These are phyloP conservation scores for Chrysophaeum taylorii DNA, from an alignment of 352 stramenopile species.

Conservation along the genomic window DNA sequence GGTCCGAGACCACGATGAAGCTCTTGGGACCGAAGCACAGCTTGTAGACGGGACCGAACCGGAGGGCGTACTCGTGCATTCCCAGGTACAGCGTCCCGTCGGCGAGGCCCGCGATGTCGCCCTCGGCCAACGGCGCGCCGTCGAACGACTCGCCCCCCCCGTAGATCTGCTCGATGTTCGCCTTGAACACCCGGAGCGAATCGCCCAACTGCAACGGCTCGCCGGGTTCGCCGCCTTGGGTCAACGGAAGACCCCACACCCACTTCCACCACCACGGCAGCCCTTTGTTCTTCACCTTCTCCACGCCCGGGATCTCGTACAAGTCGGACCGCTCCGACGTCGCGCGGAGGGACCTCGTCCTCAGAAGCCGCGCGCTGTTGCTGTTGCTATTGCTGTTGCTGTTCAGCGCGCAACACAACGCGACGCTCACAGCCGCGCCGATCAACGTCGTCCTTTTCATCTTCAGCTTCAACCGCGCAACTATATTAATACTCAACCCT, in stretches of 20 bases:
- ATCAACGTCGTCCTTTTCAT: no score
- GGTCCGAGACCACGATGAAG: conserved; percentile 65
- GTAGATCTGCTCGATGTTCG: conserved; percentile 72
- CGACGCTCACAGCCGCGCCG: no score
- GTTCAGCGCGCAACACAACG: no score
- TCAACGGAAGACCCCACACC: conserved; percentile 53
- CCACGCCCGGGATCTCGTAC: no score
- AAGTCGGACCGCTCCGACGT: no score
- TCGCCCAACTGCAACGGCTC: conserved; percentile 52
- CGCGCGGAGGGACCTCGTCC: no score
- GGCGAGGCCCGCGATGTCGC: conserved; percentile 56
- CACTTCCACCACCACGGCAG: conserved; percentile 59
- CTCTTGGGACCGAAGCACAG: conserved; percentile 65
- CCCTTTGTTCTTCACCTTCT: no score
- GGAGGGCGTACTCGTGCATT: conserved; percentile 48
- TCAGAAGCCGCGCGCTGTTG: no score
- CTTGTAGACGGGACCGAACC: conserved; percentile 63
- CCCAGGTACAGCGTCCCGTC: conserved; percentile 66
- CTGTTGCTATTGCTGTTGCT: no score
- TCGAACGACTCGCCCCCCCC: conserved; percentile 55
- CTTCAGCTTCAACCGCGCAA: no score
- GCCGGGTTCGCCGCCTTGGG: conserved; percentile 41
- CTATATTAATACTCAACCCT: no score
- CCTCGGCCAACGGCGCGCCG: conserved; percentile 53
- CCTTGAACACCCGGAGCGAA: conserved; percentile 52